These are phyloP conservation scores for Naegleria gruberi DNA, from an alignment of 208 protist species.

Conservation along the genomic window DNA sequence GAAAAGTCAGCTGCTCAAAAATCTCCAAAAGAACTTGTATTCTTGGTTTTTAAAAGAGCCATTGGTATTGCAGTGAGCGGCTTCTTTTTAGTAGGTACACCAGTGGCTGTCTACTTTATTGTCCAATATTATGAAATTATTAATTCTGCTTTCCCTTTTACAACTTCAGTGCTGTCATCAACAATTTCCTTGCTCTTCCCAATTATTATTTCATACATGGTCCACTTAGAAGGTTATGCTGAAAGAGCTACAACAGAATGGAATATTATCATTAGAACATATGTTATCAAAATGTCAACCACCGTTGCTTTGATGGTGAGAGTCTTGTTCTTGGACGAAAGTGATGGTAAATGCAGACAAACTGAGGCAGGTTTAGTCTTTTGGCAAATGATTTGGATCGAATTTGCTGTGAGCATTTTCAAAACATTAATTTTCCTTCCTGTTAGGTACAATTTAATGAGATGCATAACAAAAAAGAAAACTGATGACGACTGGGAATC, in stretches of 20 bases:
- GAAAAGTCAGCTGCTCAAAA: no score
- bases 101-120: background rate
- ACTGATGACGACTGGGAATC: background rate
- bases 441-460: no score
- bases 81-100: background rate
- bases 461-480: background rate
- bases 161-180: background rate
- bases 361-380: slow-evolving; percentile 4
- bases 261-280: slow-evolving; percentile 16
- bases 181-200: background rate
- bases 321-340: background rate
- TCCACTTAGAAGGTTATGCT: background rate
- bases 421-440: background rate
- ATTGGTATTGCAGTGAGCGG: background rate
- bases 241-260: background rate
- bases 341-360: background rate
- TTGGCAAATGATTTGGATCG: slow-evolving; percentile 20
- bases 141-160: background rate
- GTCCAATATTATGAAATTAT: background rate
- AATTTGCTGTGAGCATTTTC: background rate
- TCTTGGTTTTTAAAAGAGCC: background rate
- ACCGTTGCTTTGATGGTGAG: slow-evolving; percentile 3
- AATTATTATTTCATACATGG: background rate
- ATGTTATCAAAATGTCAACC: background rate
- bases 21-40: background rate